Base-by-base conservation (phyloP, 2,329 filamentous ascomycete species). In the Pseudopyrenochaeta lycopersici region DNA sequence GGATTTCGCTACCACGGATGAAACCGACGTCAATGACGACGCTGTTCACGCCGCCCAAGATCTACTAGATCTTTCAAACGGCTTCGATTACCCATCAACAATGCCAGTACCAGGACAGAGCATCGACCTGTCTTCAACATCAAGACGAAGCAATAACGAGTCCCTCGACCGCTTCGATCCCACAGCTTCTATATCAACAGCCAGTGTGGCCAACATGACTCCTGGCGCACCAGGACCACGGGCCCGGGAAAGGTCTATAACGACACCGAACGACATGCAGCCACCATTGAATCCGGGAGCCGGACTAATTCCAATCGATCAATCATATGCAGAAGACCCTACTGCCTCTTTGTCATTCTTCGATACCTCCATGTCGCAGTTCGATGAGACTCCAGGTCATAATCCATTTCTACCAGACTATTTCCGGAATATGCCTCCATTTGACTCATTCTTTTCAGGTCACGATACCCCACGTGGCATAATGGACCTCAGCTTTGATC, bases 401-500 rank as follows among this genome's bases (percentile, higher is more conserved):
- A 64, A 66, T 38, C 61, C 58, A 0, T 61, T 63, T 9, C 35
- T 71, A 3, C 68, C 68, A 7, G 66, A 72, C 35, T 67, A 69
- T 44, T 62, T 71, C 38, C 68, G 66, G 3, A 70, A 67, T 9
- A 67, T 73, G 66, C 70, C 68, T 11, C 60, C 61, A 1, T 62
- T 62, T 30, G 71, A 74, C 10, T 44, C 64, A 2, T 67, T 60
- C 18, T 39, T 69, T 4, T 71, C 70, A 14, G 78, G 77, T 4
- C 74, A 76, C 29, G 76, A 72, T 59, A 80, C 78, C 5, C 78
- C 79, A 12, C 75, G 78, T 18, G 78, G 79, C 9, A 69, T 79
- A 9, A 72, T 80, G 58, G 79, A 80, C 42, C 76, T 78, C 52
- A 78, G 75, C 40, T 76, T 80, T 14, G 74, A 80, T 48, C 75